Percentiles rank a stretch among this genome's conserved stretches.
Conservation (phyloP, 352 stramenopile genomes). For the Phytophthora palmivora region DNA sequence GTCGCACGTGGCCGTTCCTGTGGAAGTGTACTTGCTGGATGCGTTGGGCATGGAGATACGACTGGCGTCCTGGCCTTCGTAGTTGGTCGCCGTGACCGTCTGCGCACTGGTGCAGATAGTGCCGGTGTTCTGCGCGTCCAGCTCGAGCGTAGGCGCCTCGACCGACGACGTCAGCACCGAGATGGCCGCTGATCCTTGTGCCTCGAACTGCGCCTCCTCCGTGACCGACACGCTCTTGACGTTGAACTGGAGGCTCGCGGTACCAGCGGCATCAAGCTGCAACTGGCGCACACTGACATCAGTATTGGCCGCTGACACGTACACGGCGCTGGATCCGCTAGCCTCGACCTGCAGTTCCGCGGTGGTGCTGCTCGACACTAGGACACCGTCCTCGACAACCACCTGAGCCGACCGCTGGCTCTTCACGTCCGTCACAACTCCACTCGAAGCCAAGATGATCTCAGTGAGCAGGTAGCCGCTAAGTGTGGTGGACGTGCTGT, state of each 20-base stretch:
- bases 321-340: conserved; percentile 38
- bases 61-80: conserved; percentile 28
- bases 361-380: conserved; percentile 32
- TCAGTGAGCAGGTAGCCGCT: conserved; percentile 44
- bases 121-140: conserved; percentile 30
- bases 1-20: conserved; percentile 28
- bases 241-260: conserved; percentile 33
- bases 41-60: conserved; percentile 46
- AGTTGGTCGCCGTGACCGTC: conserved; percentile 28
- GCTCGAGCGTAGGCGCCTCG: conserved; percentile 19
- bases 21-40: conserved; percentile 35
- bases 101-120: conserved; percentile 33
- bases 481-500: conserved; percentile 19
- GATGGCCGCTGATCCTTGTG: conserved; percentile 20
- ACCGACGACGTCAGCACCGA: conserved; percentile 34
- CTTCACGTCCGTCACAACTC: conserved; percentile 37
- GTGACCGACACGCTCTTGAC: conserved; percentile 28
- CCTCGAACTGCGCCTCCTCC: conserved; percentile 29
- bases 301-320: conserved; percentile 28
- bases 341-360: conserved; percentile 37
- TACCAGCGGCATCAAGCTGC: conserved; percentile 20
- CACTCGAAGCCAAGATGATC: conserved; percentile 32
- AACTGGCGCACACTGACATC: conserved; percentile 32
- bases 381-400: conserved; percentile 37
- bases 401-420: conserved; percentile 34